phyloP scores from a whole-genome alignment of 2,329 filamentous ascomycete genomes.

The Lithohypha guttulata region DNA sequence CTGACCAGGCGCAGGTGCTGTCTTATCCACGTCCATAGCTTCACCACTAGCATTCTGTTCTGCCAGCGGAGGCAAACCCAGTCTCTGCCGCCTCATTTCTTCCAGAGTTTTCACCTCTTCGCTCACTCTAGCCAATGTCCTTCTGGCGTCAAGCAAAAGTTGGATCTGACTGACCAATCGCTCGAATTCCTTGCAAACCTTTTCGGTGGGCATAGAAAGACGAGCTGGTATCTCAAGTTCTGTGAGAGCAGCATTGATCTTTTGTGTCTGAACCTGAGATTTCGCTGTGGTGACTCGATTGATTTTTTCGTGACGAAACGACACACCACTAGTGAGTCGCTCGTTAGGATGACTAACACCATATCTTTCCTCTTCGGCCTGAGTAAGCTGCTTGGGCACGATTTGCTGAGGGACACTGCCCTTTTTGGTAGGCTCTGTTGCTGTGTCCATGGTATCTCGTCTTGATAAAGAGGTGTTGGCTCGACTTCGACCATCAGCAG shows the following conservation, averaged over 20 bases:
- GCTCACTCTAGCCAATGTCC: constrained; percentile 38
- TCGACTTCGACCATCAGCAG: constrained; percentile 25
- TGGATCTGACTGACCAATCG: constrained; percentile 38
- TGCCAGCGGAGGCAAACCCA: constrained; percentile 20
- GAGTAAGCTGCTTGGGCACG: constrained; percentile 59
- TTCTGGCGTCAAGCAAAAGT: constrained; percentile 37
- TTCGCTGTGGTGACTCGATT: constrained; percentile 41
- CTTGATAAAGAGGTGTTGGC: constrained; percentile 20
- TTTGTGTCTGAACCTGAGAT: constrained; percentile 40
- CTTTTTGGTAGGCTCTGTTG: constrained; percentile 26
- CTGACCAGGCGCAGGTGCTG: constrained; percentile 4
- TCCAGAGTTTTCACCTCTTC: constrained; percentile 39
- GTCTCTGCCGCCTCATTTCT: constrained; percentile 21
- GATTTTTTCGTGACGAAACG: constrained; percentile 62
- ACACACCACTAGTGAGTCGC: constrained; percentile 71
- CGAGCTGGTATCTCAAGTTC: constrained; percentile 38
- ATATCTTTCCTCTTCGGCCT: constrained; percentile 66
- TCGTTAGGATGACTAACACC: constrained; percentile 78
- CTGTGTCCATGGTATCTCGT: constrained; percentile 20
- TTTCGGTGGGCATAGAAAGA: constrained; percentile 40
- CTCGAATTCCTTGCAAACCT: constrained; percentile 40
- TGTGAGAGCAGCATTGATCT: constrained; percentile 36
- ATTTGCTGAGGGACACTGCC: constrained; percentile 32
- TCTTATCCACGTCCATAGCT: constrained; percentile 19
- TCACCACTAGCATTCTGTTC: constrained; percentile 9